These are phyloP conservation scores for Euphorbia celastroides DNA, from an alignment of 441 rosid genomes.

Conservation along the genomic window DNA sequence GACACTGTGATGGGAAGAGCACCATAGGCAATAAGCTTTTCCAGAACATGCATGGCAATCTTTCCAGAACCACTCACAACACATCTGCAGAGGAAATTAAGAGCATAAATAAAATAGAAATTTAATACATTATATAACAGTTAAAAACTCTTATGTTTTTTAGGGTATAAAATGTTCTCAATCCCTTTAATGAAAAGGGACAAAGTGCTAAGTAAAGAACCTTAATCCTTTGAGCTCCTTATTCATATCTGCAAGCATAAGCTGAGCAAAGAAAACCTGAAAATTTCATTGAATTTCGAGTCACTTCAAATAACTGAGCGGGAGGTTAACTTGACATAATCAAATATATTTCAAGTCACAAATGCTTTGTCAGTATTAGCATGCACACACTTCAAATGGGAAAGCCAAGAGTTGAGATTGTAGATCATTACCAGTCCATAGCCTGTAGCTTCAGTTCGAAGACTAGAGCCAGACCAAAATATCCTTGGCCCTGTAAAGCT, in stretches of 20 bases:
- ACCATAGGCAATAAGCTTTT: slow-evolving; percentile 95
- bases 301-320: neutral
- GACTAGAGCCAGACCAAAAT: slow-evolving; percentile 99
- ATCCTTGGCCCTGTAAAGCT: slow-evolving; percentile 97
- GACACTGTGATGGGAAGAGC: slow-evolving; percentile 91
- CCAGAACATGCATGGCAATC: slow-evolving; percentile 97
- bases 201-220: slow-evolving; percentile 30
- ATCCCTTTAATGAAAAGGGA: neutral
- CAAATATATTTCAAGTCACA: neutral
- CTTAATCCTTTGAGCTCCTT: slow-evolving; percentile 96
- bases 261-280: slow-evolving; percentile 96
- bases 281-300: slow-evolving; percentile 18
- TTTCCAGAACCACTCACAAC: slow-evolving; percentile 97
- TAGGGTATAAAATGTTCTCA: neutral
- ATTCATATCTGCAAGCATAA: slow-evolving; percentile 90
- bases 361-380: slow-evolving; percentile 7
- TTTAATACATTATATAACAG: neutral
- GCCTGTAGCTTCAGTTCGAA: slow-evolving; percentile 99
- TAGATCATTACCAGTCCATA: slow-evolving; percentile 83
- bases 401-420: slow-evolving; percentile 15
- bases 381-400: slow-evolving; percentile 12
- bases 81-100: slow-evolving; percentile 51
- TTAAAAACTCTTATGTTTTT: neutral
- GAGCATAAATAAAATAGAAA: slow-evolving; percentile 3
- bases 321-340: slow-evolving; percentile 3